Conservation (phyloP, 1,284 basidiomycete species). For the Ceratobasidium papillatum region DNA sequence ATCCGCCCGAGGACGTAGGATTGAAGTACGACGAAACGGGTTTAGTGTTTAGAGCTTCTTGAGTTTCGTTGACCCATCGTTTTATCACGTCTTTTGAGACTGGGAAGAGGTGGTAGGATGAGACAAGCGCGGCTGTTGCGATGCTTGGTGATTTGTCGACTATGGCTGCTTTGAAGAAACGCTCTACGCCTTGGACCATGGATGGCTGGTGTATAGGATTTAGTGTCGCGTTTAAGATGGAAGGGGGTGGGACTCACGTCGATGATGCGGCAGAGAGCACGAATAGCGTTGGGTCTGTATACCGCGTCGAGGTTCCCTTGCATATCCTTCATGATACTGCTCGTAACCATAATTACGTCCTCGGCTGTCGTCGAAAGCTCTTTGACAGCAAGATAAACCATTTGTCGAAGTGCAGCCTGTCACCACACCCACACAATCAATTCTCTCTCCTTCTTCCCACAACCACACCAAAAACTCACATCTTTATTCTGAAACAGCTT, state of each 20-base stretch:
- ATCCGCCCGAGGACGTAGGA: constrained; percentile 54
- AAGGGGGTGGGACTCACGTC: constrained; percentile 72
- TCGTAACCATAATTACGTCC: constrained; percentile 99
- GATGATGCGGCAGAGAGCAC: constrained; percentile 95
- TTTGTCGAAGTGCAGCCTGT: constrained; percentile 94
- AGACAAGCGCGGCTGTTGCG: constrained; percentile 94
- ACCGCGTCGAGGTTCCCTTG: constrained; percentile 99
- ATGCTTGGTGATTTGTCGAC: constrained; percentile 97
- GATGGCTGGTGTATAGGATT: constrained; percentile 69
- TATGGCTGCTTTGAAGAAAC: constrained; percentile 99
- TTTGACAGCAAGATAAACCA: constrained; percentile 99
- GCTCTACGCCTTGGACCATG: constrained; percentile 98
- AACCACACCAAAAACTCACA: constrained; percentile 66
- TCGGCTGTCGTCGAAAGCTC: constrained; percentile 96
- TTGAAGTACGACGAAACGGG: constrained; percentile 74
- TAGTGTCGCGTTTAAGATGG: constrained; percentile 4
- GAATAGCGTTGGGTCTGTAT: constrained; percentile 97
- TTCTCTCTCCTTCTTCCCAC: background rate
- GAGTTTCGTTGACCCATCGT: constrained; percentile 98
- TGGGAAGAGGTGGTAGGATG: constrained; percentile 96
- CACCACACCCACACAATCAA: constrained; percentile 27
- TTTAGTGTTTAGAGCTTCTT: constrained; percentile 95
- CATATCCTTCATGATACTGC: constrained; percentile 99
- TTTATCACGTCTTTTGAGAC: constrained; percentile 94
- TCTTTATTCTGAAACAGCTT: constrained; percentile 99